Conservation (phyloP, 352 stramenopile species). For the Pythium pyrilobum region DNA sequence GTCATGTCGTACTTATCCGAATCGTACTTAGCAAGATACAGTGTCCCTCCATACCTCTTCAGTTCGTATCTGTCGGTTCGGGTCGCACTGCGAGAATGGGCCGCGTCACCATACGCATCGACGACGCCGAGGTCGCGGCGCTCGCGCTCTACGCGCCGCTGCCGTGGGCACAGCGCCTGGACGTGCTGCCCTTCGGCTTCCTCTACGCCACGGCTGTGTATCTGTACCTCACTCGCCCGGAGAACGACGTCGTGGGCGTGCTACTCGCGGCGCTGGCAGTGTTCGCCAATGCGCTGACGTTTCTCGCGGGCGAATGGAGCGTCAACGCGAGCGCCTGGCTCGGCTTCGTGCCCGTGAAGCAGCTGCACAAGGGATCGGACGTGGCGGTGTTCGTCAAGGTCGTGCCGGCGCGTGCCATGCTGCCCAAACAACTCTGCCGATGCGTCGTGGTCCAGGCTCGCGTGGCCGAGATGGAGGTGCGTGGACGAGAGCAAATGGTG, state of each 20-base stretch:
- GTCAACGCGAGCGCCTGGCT: slow-evolving; percentile 36
- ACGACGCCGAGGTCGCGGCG: slow-evolving; percentile 44
- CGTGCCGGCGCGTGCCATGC: slow-evolving; percentile 36
- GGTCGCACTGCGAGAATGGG: slow-evolving; percentile 1
- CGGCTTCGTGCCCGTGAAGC: slow-evolving; percentile 18
- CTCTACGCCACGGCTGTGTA: slow-evolving; percentile 36
- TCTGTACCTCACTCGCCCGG: slow-evolving; percentile 20
- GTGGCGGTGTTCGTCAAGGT: slow-evolving; percentile 41
- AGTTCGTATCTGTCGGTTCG: not conserved
- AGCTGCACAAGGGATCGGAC: slow-evolving; percentile 1
- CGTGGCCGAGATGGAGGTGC: slow-evolving; percentile 3
- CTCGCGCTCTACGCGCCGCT: slow-evolving; percentile 64
- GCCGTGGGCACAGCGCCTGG: slow-evolving; percentile 39
- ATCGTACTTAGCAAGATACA: too few relatives aligned
- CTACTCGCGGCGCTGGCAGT: slow-evolving; percentile 39
- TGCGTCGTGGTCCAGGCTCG: slow-evolving; percentile 24
- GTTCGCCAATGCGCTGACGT: slow-evolving; percentile 49
- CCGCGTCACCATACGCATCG: slow-evolving; percentile 30
- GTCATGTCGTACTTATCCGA: slow-evolving; percentile 17
- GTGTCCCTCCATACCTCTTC: not conserved
- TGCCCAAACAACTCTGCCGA: slow-evolving; percentile 49
- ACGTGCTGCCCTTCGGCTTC: slow-evolving; percentile 41
- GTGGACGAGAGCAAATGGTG: not conserved
- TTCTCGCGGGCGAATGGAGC: slow-evolving; percentile 52
- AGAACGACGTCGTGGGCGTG: slow-evolving; percentile 34